A percentile compares a stretch with the other conserved stretches of the same genome.
These are phyloP conservation scores for Candida pseudofarinosa DNA, from an alignment of 805 yeast genomes.

Conservation along the genomic window DNA sequence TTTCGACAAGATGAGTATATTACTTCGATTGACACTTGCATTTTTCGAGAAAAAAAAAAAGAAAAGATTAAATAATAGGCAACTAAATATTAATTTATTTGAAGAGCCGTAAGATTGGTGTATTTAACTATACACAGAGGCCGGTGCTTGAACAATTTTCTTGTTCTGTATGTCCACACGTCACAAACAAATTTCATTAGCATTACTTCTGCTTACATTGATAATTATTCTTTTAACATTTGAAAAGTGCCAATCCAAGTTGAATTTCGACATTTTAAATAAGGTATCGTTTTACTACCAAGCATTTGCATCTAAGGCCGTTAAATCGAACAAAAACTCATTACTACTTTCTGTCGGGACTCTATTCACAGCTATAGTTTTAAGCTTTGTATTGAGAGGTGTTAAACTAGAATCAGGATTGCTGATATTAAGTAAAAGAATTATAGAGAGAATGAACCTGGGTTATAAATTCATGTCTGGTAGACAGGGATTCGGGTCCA, in stretches of 20 bases:
- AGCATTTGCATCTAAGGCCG: not conserved
- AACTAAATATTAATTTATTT: too few relatives aligned
- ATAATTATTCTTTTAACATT: constrained; percentile 1
- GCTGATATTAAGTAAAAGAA: constrained; percentile 6
- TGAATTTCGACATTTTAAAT: not conserved
- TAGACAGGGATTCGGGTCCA: constrained; percentile 10
- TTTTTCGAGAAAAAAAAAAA: too few relatives aligned
- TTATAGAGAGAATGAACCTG: constrained; percentile 11
- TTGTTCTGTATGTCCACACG: not conserved
- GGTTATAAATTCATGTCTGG: constrained; percentile 9
- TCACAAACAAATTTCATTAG: not conserved
- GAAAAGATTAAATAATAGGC: too few relatives aligned
- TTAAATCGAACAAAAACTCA: constrained; percentile 3
- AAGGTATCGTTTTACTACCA: not conserved
- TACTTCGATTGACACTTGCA: too few relatives aligned
- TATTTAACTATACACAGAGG: not conserved
- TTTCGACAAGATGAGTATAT: too few relatives aligned
- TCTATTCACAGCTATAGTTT: not conserved
- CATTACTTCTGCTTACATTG: constrained; percentile 3
- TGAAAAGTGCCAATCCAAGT: not conserved
- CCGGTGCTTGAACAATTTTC: not conserved
- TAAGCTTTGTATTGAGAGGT: not conserved
- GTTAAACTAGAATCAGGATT: not conserved
- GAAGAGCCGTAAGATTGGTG: not conserved
- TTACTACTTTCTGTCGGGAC: constrained; percentile 1